Evolutionary conservation across 23 red algal genomes (phyloP), one percentile per base, ranked within the genome.

Genomic region (Pyropia haitanensis): DNA sequence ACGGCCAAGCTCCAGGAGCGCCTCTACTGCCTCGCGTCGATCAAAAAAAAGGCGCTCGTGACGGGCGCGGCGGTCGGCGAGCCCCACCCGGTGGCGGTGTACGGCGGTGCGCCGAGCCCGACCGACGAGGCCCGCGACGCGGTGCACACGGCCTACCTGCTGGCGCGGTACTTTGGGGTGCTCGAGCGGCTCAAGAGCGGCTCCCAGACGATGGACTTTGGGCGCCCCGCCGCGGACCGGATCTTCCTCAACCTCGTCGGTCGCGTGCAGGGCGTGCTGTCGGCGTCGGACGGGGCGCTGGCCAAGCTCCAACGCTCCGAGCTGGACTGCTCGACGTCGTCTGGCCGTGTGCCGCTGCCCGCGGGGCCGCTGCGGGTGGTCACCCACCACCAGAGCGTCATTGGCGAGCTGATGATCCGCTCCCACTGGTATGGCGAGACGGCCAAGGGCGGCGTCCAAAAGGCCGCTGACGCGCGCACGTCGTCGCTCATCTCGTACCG

Each of bases 221-320:
- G 81, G n/a, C 76, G 75, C 57, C 81, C 59, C n/a, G 70, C 81
- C 16, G 60, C 81, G 3, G 81, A 87, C 68, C 67, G 70, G 1
- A 72, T 87, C 22, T 60, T 87, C 26, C 20, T 54, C 29, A 87
- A 87, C 29, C 75, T 87, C 44, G 63, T 87, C 29, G 81, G 81
- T 28, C 70, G 81, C 19, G 48, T 87, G 28, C 81, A 87, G 44
- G 68, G 70, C 14, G 53, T 76, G 3, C 53, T 87, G 16, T 60
- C 61, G 7, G 81, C 81, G 1, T 66, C 66, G 44, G 81, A 87
- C 52, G 27, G 60, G 46, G 48, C 63, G 10, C 55, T 87, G 26
- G 71, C 55, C 12, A 49, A 77, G 7, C 75, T 87, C 61, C 81
- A 87, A 60, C 24, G 52, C 51, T 68, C 49, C 17, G 81, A 87